These are phyloP conservation scores for Leishmania martiniquensis DNA, from an alignment of 208 protist genomes.

Conservation along the genomic window DNA sequence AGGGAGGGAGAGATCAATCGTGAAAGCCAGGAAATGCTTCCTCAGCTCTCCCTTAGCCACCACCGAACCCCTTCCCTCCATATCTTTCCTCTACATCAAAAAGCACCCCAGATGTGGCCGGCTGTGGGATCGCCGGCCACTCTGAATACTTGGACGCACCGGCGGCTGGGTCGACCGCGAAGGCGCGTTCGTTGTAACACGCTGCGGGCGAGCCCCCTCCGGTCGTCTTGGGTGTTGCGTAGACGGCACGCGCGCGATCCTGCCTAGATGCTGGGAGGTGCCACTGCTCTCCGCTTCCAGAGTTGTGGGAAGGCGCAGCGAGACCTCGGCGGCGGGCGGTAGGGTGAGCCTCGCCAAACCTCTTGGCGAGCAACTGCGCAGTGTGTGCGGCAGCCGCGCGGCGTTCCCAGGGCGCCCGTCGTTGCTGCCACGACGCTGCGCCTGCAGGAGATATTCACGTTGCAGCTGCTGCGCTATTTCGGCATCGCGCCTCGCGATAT, in stretches of 20 bases:
- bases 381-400: not conserved
- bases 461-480: slow-evolving; percentile 39
- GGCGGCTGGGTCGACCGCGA: not conserved
- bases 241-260: not conserved
- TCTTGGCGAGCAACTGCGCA: not conserved
- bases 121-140: not conserved
- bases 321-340: not conserved
- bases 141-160: not conserved
- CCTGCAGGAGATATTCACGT: slow-evolving; percentile 25
- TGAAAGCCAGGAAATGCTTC: not conserved
- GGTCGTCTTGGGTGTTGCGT: too few relatives aligned
- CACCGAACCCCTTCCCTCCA: not conserved
- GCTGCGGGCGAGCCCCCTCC: not conserved
- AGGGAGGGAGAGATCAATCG: not conserved
- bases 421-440: slow-evolving; percentile 12
- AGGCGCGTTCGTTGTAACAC: not conserved
- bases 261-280: not conserved
- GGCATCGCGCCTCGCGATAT: slow-evolving; percentile 30
- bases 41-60: not conserved
- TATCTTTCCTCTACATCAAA: not conserved
- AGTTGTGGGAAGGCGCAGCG: not conserved
- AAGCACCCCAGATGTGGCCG: not conserved
- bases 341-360: not conserved
- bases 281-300: not conserved
- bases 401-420: not conserved